Evolutionary conservation across 805 yeast species (phyloP), one percentile per base, ranked within the genome.

Genomic region (Cyberlindnera veronae): DNA sequence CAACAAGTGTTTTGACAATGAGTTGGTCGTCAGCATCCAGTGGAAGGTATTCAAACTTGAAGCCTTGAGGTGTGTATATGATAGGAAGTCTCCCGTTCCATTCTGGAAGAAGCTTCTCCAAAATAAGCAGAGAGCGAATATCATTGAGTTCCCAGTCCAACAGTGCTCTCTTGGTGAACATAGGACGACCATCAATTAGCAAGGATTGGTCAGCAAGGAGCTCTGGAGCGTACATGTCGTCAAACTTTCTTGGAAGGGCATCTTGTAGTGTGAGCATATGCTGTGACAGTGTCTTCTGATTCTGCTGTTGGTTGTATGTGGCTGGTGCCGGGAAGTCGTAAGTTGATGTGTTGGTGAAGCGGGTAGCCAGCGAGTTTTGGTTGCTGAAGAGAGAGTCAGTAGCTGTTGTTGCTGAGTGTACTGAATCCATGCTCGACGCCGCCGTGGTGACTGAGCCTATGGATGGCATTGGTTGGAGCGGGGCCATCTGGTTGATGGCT

Each of bases 71-170:
- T 1, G 53, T 36, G 29, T 50, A 46, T 6, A 77, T 63, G 17
- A 57, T 51, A 0, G 86, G 87, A 6, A 80, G 41, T 40, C 62
- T 65, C 7, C 66, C 65, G 13, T 67, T 63, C 87, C 88, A 82
- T 51, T 74, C 79, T 5, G 77, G 77, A 36, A 61, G 63, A 28
- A 74, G 49, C 19, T 39, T 37, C 19, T 48, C 55, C 17, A 79
- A 67, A 20, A 84, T 78, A 27, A 84, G 62, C 21, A 82, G 58
- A 2, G 88, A 79, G 32, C 91, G 64, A 15, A 80, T 63, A 56
- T 82, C 90, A 58, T 84, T 84, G 36, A 80, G 54, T 34, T 74
- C 79, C 91, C 91, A 84, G 57, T 81, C 84, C 19, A 78, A 63
- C 29, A 84, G 64, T 13, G 74, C 77, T 38, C 88, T 64, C 45